phyloP scores from a whole-genome alignment of 2,329 filamentous ascomycete species.

The Exophiala spinifera region DNA sequence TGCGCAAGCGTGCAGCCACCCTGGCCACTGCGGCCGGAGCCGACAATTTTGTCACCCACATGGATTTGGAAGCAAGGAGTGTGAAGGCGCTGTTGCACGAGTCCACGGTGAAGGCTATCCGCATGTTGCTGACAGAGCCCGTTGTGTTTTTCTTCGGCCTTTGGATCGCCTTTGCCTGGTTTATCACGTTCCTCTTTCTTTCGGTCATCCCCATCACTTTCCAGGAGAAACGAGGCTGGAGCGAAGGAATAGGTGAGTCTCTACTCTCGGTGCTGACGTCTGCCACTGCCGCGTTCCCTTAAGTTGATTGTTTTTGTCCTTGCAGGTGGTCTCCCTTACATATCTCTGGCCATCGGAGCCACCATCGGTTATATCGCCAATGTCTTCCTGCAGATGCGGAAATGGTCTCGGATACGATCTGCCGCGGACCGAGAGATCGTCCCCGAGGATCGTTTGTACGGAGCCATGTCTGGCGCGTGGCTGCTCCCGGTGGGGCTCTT shows the following conservation, averaged over 20 bases:
- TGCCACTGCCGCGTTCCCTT: background rate
- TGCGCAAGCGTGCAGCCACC: constrained; percentile 49
- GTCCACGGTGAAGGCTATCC: constrained; percentile 50
- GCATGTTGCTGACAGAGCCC: constrained; percentile 50
- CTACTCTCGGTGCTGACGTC: background rate
- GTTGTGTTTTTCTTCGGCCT: constrained; percentile 51
- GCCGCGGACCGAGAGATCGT: constrained; percentile 34
- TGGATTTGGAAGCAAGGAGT: constrained; percentile 51
- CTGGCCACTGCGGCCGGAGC: constrained; percentile 49
- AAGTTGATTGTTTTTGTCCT: background rate
- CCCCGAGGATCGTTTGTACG: constrained; percentile 49
- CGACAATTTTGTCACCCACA: constrained; percentile 49
- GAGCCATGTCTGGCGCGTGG: constrained; percentile 48
- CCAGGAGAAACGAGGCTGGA: constrained; percentile 52
- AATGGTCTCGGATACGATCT: constrained; percentile 46
- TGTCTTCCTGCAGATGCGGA: constrained; percentile 49
- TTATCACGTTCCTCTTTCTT: constrained; percentile 54
- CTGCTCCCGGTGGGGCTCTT: constrained; percentile 50
- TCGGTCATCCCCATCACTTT: constrained; percentile 52
- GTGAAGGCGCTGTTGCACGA: constrained; percentile 34
- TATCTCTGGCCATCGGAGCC: constrained; percentile 49
- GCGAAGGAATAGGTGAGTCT: constrained; percentile 40
- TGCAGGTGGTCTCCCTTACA: constrained; percentile 48
- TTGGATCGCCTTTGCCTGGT: constrained; percentile 55
- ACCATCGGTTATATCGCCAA: constrained; percentile 49